Base-by-base conservation (phyloP, 2,329 filamentous ascomycete species). In the Aureobasidium lini region DNA sequence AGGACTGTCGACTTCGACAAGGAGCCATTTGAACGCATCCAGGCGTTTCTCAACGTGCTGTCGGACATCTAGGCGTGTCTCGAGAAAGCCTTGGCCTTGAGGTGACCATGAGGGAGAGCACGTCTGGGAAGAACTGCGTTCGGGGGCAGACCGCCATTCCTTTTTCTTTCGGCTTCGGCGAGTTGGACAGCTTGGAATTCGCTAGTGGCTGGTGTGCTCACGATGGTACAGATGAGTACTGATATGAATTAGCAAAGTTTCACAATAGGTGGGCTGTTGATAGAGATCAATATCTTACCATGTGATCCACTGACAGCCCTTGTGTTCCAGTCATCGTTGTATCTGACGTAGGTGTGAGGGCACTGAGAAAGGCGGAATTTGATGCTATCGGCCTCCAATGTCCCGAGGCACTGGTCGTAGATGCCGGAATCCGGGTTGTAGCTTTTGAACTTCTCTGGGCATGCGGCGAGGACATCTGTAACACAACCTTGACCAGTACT, bases 181-280 rank as follows among this genome's bases (percentile, higher is more conserved):
- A 54, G 9, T 16, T 54, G 50, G 13, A 28, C 39, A n/a, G 8
- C 4, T 8, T 43, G 39, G 1, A 56, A 10, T 1, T 13, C 36
- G 40, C 31, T 28, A 8, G 52, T 46, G 4, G 40, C n/a, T 11
- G 40, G 31, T 13, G 52, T 56, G 4, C 4, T 6, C 11, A 44
- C 10, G 16, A 56, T 56, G 11, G 52, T 56, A 23, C 52, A 56
- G 6, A 56, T 37, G n/a, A 56, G 52, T 18, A 56, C 52, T 56
- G n/a, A 18, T 2, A 43, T 32, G 2, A 34, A n/a, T 42, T 23
- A 54, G 50, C 15, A 8, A 53, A 1, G 23, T 16, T 15, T 23
- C 15, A 18, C 23, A 9, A 23, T 10, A 10, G 16, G 2, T 2
- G 34, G 6, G 2, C 13, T 23, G 6, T 18, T 23, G 16, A 5